Conservation (phyloP, 1,284 basidiomycete genomes). For the Golubevia sp. region DNA sequence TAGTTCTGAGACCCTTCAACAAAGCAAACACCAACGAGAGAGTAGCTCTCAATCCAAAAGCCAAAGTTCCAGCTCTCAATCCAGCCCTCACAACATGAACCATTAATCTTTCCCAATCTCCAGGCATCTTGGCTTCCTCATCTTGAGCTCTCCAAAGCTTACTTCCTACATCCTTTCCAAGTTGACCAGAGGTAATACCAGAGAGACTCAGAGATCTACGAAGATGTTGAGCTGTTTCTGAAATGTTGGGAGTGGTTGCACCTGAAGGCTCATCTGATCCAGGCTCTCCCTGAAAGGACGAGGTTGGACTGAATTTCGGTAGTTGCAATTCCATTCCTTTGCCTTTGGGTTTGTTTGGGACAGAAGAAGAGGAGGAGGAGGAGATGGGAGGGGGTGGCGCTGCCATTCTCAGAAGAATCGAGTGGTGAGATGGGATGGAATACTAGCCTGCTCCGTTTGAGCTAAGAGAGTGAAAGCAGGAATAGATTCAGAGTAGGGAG, state of each 20-base stretch:
- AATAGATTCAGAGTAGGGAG: too few relatives aligned
- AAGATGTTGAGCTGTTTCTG: slow-evolving; percentile 45
- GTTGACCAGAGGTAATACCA: too few relatives aligned
- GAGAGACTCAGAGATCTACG: slow-evolving; percentile 47
- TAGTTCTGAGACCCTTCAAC: slow-evolving; percentile 41
- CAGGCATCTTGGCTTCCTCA: slow-evolving; percentile 41
- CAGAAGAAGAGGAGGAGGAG: too few relatives aligned
- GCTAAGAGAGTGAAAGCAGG: too few relatives aligned
- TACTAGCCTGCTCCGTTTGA: too few relatives aligned
- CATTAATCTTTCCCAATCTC: slow-evolving; percentile 53
- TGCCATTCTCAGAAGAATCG: too few relatives aligned
- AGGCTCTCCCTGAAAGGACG: too few relatives aligned
- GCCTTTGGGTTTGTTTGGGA: too few relatives aligned
- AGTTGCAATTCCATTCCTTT: too few relatives aligned
- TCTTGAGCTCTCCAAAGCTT: slow-evolving; percentile 57
- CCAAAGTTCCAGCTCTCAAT: slow-evolving; percentile 41
- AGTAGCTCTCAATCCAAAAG: slow-evolving; percentile 43
- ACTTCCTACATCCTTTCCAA: slow-evolving; percentile 40
- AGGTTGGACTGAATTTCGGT: too few relatives aligned
- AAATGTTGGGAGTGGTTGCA: slow-evolving; percentile 47
- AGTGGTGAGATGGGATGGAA: too few relatives aligned
- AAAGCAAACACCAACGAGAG: slow-evolving; percentile 46
- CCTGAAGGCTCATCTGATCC: slow-evolving; percentile 12
- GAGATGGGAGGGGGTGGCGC: too few relatives aligned
- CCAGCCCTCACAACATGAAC: slow-evolving; percentile 51